Percentiles rank a stretch among this genome's conserved stretches.
Conservation (phyloP, 2,329 filamentous ascomycete genomes). For the Calonectria pseudoreteaudii region DNA sequence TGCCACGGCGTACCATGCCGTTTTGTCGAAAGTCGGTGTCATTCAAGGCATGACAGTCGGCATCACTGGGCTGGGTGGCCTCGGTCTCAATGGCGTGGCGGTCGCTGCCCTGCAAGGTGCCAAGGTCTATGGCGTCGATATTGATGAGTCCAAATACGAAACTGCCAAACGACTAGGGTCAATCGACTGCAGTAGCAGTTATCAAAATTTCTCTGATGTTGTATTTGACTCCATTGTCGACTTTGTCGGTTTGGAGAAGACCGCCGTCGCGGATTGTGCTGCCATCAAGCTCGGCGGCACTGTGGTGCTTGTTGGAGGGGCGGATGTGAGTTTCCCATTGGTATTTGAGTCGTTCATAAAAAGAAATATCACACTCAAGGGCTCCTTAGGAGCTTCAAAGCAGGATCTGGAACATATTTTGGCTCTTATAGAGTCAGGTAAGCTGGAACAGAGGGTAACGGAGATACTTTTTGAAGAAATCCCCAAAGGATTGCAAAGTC, state of each 20-base stretch:
- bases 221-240: conserved; percentile 13
- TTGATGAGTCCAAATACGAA: conserved; percentile 22
- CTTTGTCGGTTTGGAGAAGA: conserved; percentile 7
- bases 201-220: neutral
- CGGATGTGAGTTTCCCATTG: neutral
- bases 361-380: conserved; percentile 19
- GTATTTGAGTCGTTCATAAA: conserved; percentile 15
- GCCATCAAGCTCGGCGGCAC: conserved; percentile 5
- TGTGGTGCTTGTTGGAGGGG: conserved; percentile 21
- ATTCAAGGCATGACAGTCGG: conserved; percentile 2
- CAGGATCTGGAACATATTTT: conserved; percentile 19
- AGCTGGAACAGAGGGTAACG: conserved; percentile 13
- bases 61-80: conserved; percentile 23
- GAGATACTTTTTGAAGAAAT: conserved; percentile 24
- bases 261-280: neutral
- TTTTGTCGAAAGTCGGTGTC: conserved; percentile 11
- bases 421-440: conserved; percentile 11
- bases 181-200: conserved; percentile 1
- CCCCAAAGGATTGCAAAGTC: conserved; percentile 9
- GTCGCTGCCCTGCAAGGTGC: conserved; percentile 19
- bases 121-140: conserved; percentile 24
- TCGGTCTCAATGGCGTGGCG: conserved; percentile 24
- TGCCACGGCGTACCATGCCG: conserved; percentile 25
- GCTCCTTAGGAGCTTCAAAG: conserved; percentile 19
- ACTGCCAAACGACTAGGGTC: conserved; percentile 12